Conservation (phyloP, 352 stramenopile species). For the Globisporangium radiosum region DNA sequence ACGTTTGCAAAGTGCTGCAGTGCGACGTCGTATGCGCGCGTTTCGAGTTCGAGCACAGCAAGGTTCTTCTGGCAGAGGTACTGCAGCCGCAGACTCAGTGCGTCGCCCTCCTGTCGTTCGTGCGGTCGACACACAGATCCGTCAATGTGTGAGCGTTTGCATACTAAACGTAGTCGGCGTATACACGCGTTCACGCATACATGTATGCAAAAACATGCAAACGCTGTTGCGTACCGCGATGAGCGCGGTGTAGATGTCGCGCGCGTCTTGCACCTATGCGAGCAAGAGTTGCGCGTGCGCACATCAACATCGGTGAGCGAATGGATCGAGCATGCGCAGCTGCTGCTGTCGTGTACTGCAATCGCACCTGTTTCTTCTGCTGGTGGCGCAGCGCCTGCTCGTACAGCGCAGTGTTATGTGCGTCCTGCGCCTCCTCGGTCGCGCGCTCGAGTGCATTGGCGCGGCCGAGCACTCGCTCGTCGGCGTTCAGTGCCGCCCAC, state of each 20-base stretch:
- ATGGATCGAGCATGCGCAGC: neutral
- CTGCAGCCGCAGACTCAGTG: conserved; percentile 35
- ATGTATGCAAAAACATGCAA: neutral
- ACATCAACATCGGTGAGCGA: neutral
- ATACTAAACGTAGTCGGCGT: too few species aligned
- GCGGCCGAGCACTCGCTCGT: conserved; percentile 17
- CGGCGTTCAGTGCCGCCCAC: conserved; percentile 62
- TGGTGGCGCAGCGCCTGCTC: conserved; percentile 60
- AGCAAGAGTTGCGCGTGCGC: neutral
- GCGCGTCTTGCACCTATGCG: conserved; percentile 21
- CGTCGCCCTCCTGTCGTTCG: conserved; percentile 9
- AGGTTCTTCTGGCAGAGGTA: conserved; percentile 74
- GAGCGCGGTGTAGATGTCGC: conserved; percentile 31
- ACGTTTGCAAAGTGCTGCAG: conserved; percentile 44
- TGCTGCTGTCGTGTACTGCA: neutral
- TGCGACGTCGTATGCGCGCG: conserved; percentile 26
- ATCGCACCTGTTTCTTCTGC: conserved; percentile 38
- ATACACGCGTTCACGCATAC: too few species aligned
- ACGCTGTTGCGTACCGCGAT: conserved; percentile 14
- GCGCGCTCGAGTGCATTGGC: conserved; percentile 18
- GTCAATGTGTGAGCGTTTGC: too few species aligned
- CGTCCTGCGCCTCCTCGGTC: conserved; percentile 65
- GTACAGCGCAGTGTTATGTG: conserved; percentile 50
- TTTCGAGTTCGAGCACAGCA: conserved; percentile 48
- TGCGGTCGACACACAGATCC: too few species aligned